Base-by-base conservation (phyloP, 345 rosid species). In the Arabis hirsuta region DNA sequence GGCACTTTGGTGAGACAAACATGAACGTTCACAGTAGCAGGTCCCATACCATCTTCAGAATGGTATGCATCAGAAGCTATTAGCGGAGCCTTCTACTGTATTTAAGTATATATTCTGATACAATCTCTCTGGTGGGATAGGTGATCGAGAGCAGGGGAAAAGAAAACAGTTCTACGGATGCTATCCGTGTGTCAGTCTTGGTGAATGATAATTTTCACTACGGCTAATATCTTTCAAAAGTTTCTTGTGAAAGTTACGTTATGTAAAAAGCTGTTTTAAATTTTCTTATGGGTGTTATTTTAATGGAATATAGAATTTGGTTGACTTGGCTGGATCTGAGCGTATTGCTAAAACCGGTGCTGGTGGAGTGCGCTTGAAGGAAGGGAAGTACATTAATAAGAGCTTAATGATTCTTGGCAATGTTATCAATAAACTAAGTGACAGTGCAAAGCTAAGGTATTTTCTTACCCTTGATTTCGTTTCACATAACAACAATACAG, bases 401-500 rank as follows among this genome's bases (percentile, higher is more conserved):
- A 95, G 99, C 81, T 86, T 91, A 82, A 89, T 95, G 97, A 77
- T 82, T 84, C 96, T 95, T 78, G 96, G 97, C 57, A 91, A 95
- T 80, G 97, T 95, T 52, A 95, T 95, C 45, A 95, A 95, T 79
- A 95, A 95, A 78, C 80, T 95, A 71, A 91, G 96, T 71, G 95
- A 88, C 13, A 89, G 87, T 62, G 76, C 83, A 73, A 95, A 84
- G 61, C 90, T 88, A 67, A 88, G 96, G 97, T 91, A 84, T 2
- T 14, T 39, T 70, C 56, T 42, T 50, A 29, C 55, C 29, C 56
- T 55, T 61, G 19, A 64, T n/a, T 22, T 56, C 39, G 42, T n/a
- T 55, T 48, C 48, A 47, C 11, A 1, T 55, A 31, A 41, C 48
- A 63, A 20, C 4, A 26, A 20, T 22, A 38, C 52, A 32, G 1